These are phyloP conservation scores for Microbotryomycetes sp. DNA, from an alignment of 1,284 basidiomycete genomes.

Conservation along the genomic window DNA sequence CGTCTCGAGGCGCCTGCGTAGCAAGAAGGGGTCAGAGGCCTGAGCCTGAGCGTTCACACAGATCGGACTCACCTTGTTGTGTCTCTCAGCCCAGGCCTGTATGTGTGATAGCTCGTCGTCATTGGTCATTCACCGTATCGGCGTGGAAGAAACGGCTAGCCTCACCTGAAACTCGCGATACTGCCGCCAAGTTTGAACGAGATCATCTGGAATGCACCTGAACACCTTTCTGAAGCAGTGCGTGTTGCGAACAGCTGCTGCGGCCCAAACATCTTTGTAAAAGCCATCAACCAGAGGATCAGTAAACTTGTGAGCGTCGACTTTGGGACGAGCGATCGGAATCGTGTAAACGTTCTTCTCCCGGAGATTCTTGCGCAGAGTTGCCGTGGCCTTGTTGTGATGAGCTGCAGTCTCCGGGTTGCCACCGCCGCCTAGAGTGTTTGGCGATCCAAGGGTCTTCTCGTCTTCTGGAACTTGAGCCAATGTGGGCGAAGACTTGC, in stretches of 20 bases:
- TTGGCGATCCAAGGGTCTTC: not conserved
- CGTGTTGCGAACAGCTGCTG: constrained; percentile 56
- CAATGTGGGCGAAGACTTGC: not conserved
- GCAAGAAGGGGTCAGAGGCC: too few species aligned
- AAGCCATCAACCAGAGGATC: constrained; percentile 80
- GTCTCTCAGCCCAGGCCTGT: constrained; percentile 25
- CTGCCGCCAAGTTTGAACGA: constrained; percentile 86
- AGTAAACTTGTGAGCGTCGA: constrained; percentile 71
- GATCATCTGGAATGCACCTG: constrained; percentile 81
- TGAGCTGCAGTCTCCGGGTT: constrained; percentile 23
- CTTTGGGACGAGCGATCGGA: constrained; percentile 59
- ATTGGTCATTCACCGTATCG: constrained; percentile 47
- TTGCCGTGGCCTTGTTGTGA: constrained; percentile 17
- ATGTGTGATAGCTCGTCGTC: not conserved
- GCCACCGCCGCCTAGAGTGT: not conserved
- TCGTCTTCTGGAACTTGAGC: not conserved
- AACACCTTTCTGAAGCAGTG: constrained; percentile 91
- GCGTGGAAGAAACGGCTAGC: not conserved
- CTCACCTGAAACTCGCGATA: constrained; percentile 67
- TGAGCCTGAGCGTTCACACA: too few species aligned
- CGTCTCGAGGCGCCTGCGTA: constrained; percentile 39
- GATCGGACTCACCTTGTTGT: constrained; percentile 32
- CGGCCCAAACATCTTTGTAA: constrained; percentile 83
- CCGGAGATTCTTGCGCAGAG: constrained; percentile 23
- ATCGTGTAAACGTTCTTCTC: constrained; percentile 50